Base-by-base conservation (phyloP, 176 grass and related monocot genomes). In the Eremochloa ophiuroides region DNA sequence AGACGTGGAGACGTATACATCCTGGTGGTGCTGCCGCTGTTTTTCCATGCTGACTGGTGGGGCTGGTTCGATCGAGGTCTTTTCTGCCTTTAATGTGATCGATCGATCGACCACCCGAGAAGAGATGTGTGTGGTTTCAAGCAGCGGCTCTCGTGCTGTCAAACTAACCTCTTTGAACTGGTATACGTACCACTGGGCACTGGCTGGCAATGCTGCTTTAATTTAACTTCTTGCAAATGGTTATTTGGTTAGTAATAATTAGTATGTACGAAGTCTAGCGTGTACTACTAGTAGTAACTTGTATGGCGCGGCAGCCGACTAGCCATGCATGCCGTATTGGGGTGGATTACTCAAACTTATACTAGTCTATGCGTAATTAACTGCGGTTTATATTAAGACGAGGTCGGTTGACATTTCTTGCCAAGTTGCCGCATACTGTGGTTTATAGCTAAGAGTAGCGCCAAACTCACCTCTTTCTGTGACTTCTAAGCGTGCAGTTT, bases 371-470 rank as follows among this genome's bases (percentile, higher is more conserved):
- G 35, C 11, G n/a, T 42, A 69, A 69, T 23, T 42, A 12, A 23
- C 12, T 42, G 66, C 0, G n/a, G 66, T 42, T 69, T 69, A 27
- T n/a, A n/a, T 55, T 55, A 55, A 42, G 66, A 69, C 14, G 12
- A 69, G 38, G 7, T 7, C n/a, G 3, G 23, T 26, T 7, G 66
- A 69, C 66, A 69, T 42, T 69, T 69, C 38, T 42, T 7, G 6
- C 22, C 66, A 69, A 69, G 66, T 69, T 69, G 66, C 38, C 37
- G 66, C 66, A 69, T 69, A 69, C n/a, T n/a, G n/a, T n/a, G n/a
- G n/a, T 33, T 14, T 44, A 50, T 17, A 18, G 14, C 17, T 50
- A 50, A 17, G 16, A 18, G 46, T 50, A 50, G 46, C 46, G 16
- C 46, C 5, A 50, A 50, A 15, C 16, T 18, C 46, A 18, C 16